Percentiles rank a stretch among this genome's conserved stretches.
Conservation (phyloP, 805 yeast species). For the Pichia sporocuriosa region DNA sequence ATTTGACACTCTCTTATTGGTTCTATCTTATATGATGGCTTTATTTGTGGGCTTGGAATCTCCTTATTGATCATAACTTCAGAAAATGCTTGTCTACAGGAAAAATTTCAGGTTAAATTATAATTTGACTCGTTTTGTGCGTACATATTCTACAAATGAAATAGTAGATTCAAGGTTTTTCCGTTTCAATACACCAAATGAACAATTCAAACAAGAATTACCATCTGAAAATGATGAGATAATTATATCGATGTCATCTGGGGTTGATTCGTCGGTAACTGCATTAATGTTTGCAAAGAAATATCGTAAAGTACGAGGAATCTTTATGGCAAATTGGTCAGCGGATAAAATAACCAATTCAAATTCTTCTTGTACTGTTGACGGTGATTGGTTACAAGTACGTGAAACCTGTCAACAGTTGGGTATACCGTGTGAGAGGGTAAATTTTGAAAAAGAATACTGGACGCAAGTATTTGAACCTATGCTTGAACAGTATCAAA, state of each 20-base stretch:
- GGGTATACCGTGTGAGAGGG: constrained; percentile 63
- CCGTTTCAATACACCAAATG: constrained; percentile 5
- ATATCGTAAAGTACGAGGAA: constrained; percentile 61
- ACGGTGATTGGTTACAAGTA: constrained; percentile 85
- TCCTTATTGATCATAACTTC: too few species aligned
- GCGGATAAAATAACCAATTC: constrained; percentile 21
- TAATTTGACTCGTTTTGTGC: too few species aligned
- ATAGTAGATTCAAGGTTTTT: constrained; percentile 6
- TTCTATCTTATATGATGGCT: too few species aligned
- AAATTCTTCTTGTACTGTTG: constrained; percentile 52
- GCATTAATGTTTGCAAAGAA: constrained; percentile 52
- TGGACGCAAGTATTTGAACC: constrained; percentile 93
- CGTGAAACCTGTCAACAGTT: constrained; percentile 53
- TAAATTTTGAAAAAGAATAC: constrained; percentile 83
- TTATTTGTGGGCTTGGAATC: too few species aligned
- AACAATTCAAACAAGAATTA: constrained; percentile 30
- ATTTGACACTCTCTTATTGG: too few species aligned
- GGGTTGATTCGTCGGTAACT: constrained; percentile 89
- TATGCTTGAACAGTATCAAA: constrained; percentile 66
- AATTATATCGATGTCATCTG: constrained; percentile 89
- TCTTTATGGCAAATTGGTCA: constrained; percentile 94
- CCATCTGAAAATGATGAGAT: constrained; percentile 55
- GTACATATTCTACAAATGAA: too few species aligned
- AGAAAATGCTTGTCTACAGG: too few species aligned
- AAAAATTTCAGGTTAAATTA: too few species aligned